Evolutionary conservation across 2,329 filamentous ascomycete genomes (phyloP), one percentile per base, ranked within the genome.

Genomic region (Fusarium cyanostomum): DNA sequence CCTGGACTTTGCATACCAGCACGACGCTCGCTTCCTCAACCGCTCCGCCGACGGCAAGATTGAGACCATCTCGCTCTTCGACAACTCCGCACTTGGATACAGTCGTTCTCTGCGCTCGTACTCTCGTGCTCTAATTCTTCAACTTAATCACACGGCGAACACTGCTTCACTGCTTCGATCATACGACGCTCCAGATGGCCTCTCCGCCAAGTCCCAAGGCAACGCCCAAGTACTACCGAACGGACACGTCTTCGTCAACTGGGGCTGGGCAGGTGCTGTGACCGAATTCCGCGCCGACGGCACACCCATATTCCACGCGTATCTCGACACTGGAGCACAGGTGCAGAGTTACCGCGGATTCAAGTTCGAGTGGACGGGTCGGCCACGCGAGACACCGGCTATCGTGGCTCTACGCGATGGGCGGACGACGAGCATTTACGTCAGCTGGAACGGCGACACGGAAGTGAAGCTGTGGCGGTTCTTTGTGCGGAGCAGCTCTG

Each of bases 231-330:
- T 84, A 7, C 77, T 88, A 0, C 79, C 82, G 0, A 81, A 81
- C 52, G 82, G 82, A 31, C 82, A 86, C 55, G 80, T 80, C 7
- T 74, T 88, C 33, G 80, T 88, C 43, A 84, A 84, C 63, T 89
- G 85, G 85, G 85, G 86, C 2, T 79, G 78, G 0, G 78, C 78
- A 18, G 81, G 81, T 0, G 79, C 79, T 4, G 63, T 83, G 16
- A 84, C 80, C 2, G 81, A 82, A 64, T 79, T 82, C 64, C 74
- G 74, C 1, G 62, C 73, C 2, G 77, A 81, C 15, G 84, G 84
- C 8, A 73, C 76, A 4, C 69, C 80, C 5, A 71, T 87, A 12
- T 85, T 86, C 75, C 82, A 87, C 56, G 77, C 77, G 7, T 81
- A 82, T 64, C 75, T 86, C 31, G 78, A 78, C 48, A 37, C 39